phyloP scores from a whole-genome alignment of 257 asterid genomes.

The Leptodermis oblonga region DNA sequence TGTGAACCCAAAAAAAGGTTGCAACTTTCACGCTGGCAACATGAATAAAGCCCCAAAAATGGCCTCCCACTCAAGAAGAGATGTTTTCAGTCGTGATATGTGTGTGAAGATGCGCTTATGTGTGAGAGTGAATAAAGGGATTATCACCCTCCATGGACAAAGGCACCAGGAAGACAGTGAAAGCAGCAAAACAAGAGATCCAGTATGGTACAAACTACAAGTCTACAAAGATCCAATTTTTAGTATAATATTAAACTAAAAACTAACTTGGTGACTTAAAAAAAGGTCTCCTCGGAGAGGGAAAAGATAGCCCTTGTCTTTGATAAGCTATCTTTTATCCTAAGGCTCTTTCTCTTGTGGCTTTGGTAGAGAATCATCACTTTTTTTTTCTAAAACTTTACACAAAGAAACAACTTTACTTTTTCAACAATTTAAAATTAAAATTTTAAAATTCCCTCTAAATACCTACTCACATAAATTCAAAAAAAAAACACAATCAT shows the following conservation, averaged over 20 bases:
- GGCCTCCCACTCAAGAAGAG: neutral
- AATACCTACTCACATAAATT: too few relatives aligned
- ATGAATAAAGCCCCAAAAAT: neutral
- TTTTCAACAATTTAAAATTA: too few relatives aligned
- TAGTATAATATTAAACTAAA: neutral
- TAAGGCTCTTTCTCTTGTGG: too few relatives aligned
- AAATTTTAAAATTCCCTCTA: too few relatives aligned
- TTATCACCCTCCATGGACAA: conserved; percentile 1
- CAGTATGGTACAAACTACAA: neutral
- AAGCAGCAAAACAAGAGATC: conserved; percentile 3
- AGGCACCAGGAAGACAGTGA: neutral
- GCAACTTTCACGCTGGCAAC: neutral
- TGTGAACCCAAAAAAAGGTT: conserved; percentile 6
- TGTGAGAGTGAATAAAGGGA: too few relatives aligned
- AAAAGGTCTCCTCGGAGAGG: neutral
- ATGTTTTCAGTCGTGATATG: too few relatives aligned
- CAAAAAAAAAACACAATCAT: too few relatives aligned
- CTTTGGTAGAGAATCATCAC: too few relatives aligned
- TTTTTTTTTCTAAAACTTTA: too few relatives aligned
- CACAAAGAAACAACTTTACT: too few relatives aligned
- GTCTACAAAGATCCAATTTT: neutral
- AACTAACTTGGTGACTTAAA: neutral
- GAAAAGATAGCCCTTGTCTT: neutral
- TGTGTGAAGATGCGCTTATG: too few relatives aligned
- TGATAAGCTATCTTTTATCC: neutral